A percentile compares a stretch with the other conserved stretches of the same genome.
phyloP scores from a whole-genome alignment of 2,329 filamentous ascomycete species.

The Pseudogymnoascus sp. region DNA sequence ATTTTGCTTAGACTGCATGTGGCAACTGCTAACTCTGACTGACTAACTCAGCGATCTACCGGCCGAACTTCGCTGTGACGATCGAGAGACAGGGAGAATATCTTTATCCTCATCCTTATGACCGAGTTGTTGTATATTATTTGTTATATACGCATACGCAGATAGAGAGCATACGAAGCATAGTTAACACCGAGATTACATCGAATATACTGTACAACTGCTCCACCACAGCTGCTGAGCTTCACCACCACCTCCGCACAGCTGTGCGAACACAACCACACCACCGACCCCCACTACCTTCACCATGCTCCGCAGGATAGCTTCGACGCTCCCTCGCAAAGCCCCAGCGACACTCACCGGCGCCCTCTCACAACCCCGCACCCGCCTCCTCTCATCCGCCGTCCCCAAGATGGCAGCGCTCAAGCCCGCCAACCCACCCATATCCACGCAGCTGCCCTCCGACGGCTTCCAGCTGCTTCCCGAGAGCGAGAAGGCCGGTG shows the following conservation, averaged over 20 bases:
- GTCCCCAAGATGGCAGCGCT: conserved; percentile 20
- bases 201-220: background rate
- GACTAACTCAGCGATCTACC: background rate
- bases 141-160: background rate
- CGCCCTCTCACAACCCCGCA: conserved; percentile 9
- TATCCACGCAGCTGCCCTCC: conserved; percentile 32
- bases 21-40: background rate
- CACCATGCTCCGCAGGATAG: conserved; percentile 26
- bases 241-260: background rate
- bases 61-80: background rate
- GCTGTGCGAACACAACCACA: background rate
- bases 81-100: background rate
- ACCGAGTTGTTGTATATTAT: background rate
- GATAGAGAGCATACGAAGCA: background rate
- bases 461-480: conserved; percentile 82
- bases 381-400: conserved; percentile 19
- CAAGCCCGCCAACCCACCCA: conserved; percentile 21
- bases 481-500: conserved; percentile 66
- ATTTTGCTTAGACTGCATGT: background rate
- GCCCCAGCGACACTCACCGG: conserved; percentile 16
- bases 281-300: background rate
- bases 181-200: background rate
- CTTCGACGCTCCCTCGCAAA: conserved; percentile 20
- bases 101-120: background rate
- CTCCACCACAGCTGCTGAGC: background rate